These are phyloP conservation scores for Peterozyma toletana DNA, from an alignment of 805 yeast genomes.

Conservation along the genomic window DNA sequence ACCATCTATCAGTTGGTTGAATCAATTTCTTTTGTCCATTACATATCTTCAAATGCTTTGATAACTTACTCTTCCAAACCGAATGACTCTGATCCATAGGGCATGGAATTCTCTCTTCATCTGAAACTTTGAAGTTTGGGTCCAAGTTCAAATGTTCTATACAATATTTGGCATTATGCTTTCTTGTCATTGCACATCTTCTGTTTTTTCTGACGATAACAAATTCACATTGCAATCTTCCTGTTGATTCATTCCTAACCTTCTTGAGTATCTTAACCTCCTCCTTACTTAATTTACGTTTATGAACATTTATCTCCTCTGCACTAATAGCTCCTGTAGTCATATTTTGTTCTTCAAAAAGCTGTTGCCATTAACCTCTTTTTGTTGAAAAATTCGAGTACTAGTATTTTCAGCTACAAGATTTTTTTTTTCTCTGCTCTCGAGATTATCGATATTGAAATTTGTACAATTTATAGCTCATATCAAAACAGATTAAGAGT, in stretches of 20 bases:
- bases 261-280: neutral
- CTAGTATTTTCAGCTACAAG: too few species aligned
- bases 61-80: slow-evolving; percentile 54
- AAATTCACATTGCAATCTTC: slow-evolving; percentile 33
- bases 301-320: too few species aligned
- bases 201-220: slow-evolving; percentile 43
- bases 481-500: neutral
- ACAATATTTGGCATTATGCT: slow-evolving; percentile 42
- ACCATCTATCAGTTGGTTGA: slow-evolving; percentile 43
- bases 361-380: neutral
- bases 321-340: too few species aligned
- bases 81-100: slow-evolving; percentile 73
- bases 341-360: neutral
- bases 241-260: neutral
- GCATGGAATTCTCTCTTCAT: slow-evolving; percentile 51
- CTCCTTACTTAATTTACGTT: too few species aligned
- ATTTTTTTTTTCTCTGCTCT: neutral
- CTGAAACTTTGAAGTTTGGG: slow-evolving; percentile 7
- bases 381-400: neutral
- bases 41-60: slow-evolving; percentile 56
- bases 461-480: too few species aligned
- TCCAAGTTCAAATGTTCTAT: slow-evolving; percentile 43
- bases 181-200: slow-evolving; percentile 55
- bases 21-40: slow-evolving; percentile 27
- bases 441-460: too few species aligned